Conservation (phyloP, 2,329 filamentous ascomycete species). For the Aspergillus tanneri region DNA sequence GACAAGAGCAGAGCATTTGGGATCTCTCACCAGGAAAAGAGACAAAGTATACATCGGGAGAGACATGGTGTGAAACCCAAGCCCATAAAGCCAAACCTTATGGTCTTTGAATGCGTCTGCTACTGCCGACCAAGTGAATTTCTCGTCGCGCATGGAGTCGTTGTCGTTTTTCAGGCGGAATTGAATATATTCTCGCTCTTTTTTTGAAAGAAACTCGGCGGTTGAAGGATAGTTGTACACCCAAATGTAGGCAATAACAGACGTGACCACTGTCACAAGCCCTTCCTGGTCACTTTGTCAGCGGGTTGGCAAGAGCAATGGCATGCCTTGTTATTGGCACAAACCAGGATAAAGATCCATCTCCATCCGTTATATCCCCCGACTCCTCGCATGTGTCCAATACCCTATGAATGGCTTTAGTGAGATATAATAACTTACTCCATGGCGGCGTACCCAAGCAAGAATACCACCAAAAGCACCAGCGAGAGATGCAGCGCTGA, state of each 20-base stretch:
- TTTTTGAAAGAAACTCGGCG: constrained; percentile 40
- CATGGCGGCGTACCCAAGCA: constrained; percentile 42
- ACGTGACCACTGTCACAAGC: constrained; percentile 63
- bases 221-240: constrained; percentile 45
- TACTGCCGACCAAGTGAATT: constrained; percentile 68
- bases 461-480: constrained; percentile 63
- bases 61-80: constrained; percentile 71
- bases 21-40: constrained; percentile 33
- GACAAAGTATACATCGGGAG: constrained; percentile 52
- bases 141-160: constrained; percentile 67
- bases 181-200: constrained; percentile 61
- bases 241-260: constrained; percentile 39
- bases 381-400: constrained; percentile 49
- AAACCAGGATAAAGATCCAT: constrained; percentile 63
- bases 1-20: not conserved
- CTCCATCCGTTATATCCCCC: constrained; percentile 57
- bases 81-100: constrained; percentile 70
- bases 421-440: not conserved
- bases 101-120: constrained; percentile 62
- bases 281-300: constrained; percentile 55
- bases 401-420: constrained; percentile 35
- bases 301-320: not conserved
- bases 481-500: constrained; percentile 57
- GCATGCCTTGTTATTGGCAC: too few species aligned
- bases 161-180: constrained; percentile 65